phyloP scores from a whole-genome alignment of 768 basidiomycete species.

The Russula virescens region DNA sequence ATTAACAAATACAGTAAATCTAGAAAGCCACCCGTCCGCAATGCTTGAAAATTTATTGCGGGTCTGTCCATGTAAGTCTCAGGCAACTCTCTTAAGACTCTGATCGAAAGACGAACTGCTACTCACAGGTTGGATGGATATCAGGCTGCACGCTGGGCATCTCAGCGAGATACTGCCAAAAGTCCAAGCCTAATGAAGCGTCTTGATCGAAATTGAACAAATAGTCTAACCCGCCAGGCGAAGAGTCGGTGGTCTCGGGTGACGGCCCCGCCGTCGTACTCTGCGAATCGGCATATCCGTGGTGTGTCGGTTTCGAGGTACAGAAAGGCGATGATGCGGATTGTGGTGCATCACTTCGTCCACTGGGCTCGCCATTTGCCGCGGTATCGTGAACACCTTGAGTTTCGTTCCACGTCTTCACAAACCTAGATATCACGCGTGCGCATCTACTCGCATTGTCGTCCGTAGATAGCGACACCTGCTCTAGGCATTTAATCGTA shows the following conservation, averaged over 20 bases:
- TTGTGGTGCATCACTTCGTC: background rate
- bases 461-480: slow-evolving; percentile 14
- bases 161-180: slow-evolving; percentile 20
- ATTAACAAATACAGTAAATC: too few species aligned
- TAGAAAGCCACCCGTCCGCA: background rate
- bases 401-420: slow-evolving; percentile 19
- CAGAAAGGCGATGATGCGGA: background rate
- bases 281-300: background rate
- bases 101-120: background rate
- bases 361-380: background rate
- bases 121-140: slow-evolving; percentile 8
- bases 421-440: slow-evolving; percentile 14
- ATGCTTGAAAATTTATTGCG: background rate
- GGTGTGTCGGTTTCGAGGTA: background rate
- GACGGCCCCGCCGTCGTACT: slow-evolving; percentile 3
- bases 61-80: background rate
- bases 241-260: background rate
- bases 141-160: slow-evolving; percentile 2
- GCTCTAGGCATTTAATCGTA: slow-evolving; percentile 10
- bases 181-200: slow-evolving; percentile 10
- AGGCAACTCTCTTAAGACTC: background rate
- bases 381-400: background rate
- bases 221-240: slow-evolving; percentile 6
- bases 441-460: slow-evolving; percentile 23
- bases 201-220: slow-evolving; percentile 15